These are phyloP conservation scores for Anthoceros angustus DNA, from an alignment of 225 moss, liverwort and hornwort genomes.

Conservation along the genomic window DNA sequence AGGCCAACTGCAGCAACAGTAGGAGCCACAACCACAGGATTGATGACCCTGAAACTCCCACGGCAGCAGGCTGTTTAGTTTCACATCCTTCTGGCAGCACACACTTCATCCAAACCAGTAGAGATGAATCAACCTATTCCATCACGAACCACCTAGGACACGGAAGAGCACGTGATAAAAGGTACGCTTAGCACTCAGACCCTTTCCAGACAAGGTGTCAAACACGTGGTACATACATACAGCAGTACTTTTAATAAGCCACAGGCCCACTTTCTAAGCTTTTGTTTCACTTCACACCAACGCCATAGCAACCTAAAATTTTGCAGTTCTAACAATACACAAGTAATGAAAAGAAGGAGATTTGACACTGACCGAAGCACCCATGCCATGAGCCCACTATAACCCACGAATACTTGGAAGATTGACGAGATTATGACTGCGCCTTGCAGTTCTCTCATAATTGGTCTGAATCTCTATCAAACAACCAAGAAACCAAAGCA, in stretches of 20 bases:
- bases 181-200: too few species aligned
- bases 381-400: constrained; percentile 66
- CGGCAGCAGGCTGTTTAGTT: neutral
- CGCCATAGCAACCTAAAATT: neutral
- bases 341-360: neutral
- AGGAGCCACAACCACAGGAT: constrained; percentile 89
- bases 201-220: too few species aligned
- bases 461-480: constrained; percentile 60
- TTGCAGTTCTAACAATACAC: neutral
- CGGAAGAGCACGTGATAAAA: too few species aligned
- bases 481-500: constrained; percentile 1
- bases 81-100: too few species aligned
- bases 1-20: constrained; percentile 81
- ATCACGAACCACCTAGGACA: too few species aligned
- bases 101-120: too few species aligned
- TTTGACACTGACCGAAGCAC: constrained; percentile 34
- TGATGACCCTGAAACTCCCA: constrained; percentile 42
- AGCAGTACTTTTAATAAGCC: too few species aligned
- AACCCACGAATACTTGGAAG: constrained; percentile 65
- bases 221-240: too few species aligned
- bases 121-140: too few species aligned
- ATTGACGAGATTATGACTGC: constrained; percentile 57
- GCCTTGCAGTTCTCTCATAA: constrained; percentile 87
- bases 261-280: too few species aligned
- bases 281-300: too few species aligned